A percentile compares a stretch with the other conserved stretches of the same genome.
Evolutionary conservation across 1,139 yeast genomes (phyloP).

Genomic region (Geotrichum macrosporum): DNA sequence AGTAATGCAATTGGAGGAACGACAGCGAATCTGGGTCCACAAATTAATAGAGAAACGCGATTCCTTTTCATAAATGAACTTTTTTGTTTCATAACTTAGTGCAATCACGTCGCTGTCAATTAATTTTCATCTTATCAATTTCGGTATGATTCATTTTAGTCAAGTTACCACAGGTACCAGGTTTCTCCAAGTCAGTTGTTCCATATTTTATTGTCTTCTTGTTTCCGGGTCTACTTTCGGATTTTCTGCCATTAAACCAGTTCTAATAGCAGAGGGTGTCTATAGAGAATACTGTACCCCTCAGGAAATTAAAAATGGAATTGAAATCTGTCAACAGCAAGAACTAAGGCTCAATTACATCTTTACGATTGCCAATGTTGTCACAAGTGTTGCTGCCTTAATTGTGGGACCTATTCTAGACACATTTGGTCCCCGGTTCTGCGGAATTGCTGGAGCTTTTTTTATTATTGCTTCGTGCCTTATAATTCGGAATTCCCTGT

Average conservation of each 20-base stretch:
- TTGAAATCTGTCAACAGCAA: slow-evolving; percentile 56
- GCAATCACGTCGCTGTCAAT: too few species aligned
- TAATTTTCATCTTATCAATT: background rate
- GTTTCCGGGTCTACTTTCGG: slow-evolving; percentile 93
- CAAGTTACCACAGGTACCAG: slow-evolving; percentile 30
- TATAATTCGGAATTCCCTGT: slow-evolving; percentile 43
- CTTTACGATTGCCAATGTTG: slow-evolving; percentile 81
- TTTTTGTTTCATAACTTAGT: too few species aligned
- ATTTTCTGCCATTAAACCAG: slow-evolving; percentile 87
- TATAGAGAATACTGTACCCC: slow-evolving; percentile 56
- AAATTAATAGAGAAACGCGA: too few species aligned
- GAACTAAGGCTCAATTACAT: slow-evolving; percentile 75
- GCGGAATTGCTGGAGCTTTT: slow-evolving; percentile 67
- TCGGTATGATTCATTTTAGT: slow-evolving; percentile 17
- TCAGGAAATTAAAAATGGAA: slow-evolving; percentile 27
- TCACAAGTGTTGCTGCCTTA: slow-evolving; percentile 78
- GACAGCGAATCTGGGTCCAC: too few species aligned
- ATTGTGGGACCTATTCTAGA: slow-evolving; percentile 79
- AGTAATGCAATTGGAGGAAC: too few species aligned
- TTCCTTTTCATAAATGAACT: too few species aligned
- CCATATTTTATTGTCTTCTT: slow-evolving; percentile 77
- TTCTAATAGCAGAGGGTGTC: slow-evolving; percentile 68
- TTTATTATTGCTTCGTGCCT: slow-evolving; percentile 53
- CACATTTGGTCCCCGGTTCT: slow-evolving; percentile 69
- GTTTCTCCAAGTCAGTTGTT: slow-evolving; percentile 56